These are phyloP conservation scores for Infundibulicybe gibba DNA, from an alignment of 768 basidiomycete species.

Conservation along the genomic window DNA sequence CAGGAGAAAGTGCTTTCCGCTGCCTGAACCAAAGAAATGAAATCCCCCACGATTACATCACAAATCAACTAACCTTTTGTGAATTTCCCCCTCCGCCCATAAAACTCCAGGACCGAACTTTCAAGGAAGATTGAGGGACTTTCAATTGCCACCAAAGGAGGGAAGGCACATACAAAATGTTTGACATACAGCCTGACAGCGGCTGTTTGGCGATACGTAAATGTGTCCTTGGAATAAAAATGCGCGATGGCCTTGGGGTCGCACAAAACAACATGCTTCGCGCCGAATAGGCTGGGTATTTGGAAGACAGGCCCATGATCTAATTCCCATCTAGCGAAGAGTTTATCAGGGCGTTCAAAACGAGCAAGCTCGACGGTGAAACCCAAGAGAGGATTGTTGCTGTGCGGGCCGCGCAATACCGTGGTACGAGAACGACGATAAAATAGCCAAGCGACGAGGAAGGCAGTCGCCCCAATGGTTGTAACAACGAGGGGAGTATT, in stretches of 20 bases:
- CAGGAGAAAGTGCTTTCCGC: conserved; percentile 32
- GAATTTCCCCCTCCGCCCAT: conserved; percentile 37
- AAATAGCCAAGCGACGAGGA: too few species aligned
- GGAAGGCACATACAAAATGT: too few species aligned
- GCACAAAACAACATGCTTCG: conserved; percentile 29
- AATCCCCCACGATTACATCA: neutral
- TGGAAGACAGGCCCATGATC: conserved; percentile 45
- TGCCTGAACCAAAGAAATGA: conserved; percentile 20
- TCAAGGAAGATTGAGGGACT: too few species aligned
- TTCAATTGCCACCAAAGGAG: too few species aligned
- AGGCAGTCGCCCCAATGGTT: too few species aligned
- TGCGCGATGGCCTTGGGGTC: conserved; percentile 52
- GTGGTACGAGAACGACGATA: conserved; percentile 14
- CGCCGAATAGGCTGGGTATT: conserved; percentile 32
- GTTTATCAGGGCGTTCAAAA: conserved; percentile 19
- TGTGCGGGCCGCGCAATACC: conserved; percentile 37
- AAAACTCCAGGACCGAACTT: conserved; percentile 33
- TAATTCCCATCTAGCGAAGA: conserved; percentile 44
- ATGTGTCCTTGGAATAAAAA: conserved; percentile 47
- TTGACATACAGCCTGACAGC: conserved; percentile 15
- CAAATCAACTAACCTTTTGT: conserved; percentile 27
- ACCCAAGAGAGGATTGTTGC: conserved; percentile 40
- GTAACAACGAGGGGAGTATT: too few species aligned
- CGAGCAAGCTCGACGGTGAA: conserved; percentile 21
- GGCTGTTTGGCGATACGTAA: conserved; percentile 38